Base-by-base conservation (phyloP, 106 monocot species). In the Dioscorea dumetorum region DNA sequence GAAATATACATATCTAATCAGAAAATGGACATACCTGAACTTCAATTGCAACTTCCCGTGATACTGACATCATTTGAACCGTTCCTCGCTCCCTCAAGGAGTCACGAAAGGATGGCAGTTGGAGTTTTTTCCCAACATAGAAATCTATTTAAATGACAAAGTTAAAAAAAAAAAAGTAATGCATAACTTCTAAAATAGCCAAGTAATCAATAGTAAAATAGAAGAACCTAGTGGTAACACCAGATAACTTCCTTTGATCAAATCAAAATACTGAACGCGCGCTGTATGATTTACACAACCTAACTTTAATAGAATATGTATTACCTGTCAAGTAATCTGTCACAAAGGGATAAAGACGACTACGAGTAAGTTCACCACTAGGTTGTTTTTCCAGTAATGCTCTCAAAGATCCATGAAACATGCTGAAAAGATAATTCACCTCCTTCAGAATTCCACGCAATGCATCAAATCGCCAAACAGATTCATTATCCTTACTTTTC, bases 101-200 rank as follows among this genome's bases (percentile, higher is more conserved):
- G 66, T 92, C 97, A 72, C 89, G 91, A 63, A 92, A 97, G 60
- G 97, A 85, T 52, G 97, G 92, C 73, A 97, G 67, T 77, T 87
- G 86, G n/a, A 84, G 60, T 72, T 84, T 92, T 66, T 92, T 97
- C 19, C 87, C 84, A 69, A 77, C 66, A 67, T 80, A 78, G 82
- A 92, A 97, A 80, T 97, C 97, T 90, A 77, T 58, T 66, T 59
- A 20, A 65, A 76, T 5, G 16, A 60, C 60, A 60, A 14, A 57
- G 9, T 10, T 65, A 0, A 15, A 48, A 52, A 49, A 56, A 63
- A 33, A n/a, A n/a, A 6, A 11, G 5, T 54, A 54, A 18, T 19
- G 18, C 19, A 2, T 54, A 54, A 18, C 54, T 56, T 41, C 34
- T 4, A 34, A 34, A 34, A 34, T 34, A 4, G 7, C 34, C 34